Percentiles rank a stretch among this genome's conserved stretches.
These are phyloP conservation scores for Scutellaria baicalensis DNA, from an alignment of 257 asterid species.

Conservation along the genomic window DNA sequence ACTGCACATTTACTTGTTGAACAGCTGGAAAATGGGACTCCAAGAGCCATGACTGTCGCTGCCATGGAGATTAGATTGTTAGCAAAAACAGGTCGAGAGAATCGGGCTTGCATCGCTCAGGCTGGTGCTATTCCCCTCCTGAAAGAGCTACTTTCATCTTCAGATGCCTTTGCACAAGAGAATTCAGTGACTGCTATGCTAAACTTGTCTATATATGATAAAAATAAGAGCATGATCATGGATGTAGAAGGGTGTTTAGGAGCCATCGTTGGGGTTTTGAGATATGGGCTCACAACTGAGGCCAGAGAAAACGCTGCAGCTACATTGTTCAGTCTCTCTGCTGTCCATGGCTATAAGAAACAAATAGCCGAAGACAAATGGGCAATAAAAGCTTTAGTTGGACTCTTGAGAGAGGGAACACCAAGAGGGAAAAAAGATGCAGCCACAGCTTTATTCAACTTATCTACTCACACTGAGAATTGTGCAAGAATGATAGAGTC, in stretches of 20 bases:
- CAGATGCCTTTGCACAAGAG: slow-evolving; percentile 64
- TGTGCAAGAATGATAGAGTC: slow-evolving; percentile 66
- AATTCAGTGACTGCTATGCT: slow-evolving; percentile 79
- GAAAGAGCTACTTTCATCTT: slow-evolving; percentile 42
- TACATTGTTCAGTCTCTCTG: slow-evolving; percentile 80
- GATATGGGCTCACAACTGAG: slow-evolving; percentile 60
- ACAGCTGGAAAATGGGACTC: slow-evolving; percentile 53
- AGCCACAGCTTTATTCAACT: slow-evolving; percentile 66
- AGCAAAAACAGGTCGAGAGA: slow-evolving; percentile 69
- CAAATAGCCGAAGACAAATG: slow-evolving; percentile 59
- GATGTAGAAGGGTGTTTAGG: slow-evolving; percentile 60
- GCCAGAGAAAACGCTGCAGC: slow-evolving; percentile 97
- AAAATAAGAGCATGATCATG: slow-evolving; percentile 64
- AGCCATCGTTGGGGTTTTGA: slow-evolving; percentile 61
- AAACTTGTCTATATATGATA: slow-evolving; percentile 68
- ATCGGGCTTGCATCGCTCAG: slow-evolving; percentile 76
- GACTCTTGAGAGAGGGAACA: slow-evolving; percentile 59
- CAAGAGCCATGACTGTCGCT: slow-evolving; percentile 54
- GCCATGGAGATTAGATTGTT: slow-evolving; percentile 71
- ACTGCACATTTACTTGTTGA: slow-evolving; percentile 49
- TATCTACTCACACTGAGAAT: slow-evolving; percentile 69
- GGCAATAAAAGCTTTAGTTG: slow-evolving; percentile 56
- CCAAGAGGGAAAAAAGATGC: slow-evolving; percentile 78
- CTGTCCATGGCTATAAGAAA: slow-evolving; percentile 71
- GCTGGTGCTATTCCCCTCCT: slow-evolving; percentile 72